Evolutionary conservation across 352 stramenopile genomes (phyloP), one percentile per base, ranked within the genome.

Genomic region (Phytophthora uliginosa): DNA sequence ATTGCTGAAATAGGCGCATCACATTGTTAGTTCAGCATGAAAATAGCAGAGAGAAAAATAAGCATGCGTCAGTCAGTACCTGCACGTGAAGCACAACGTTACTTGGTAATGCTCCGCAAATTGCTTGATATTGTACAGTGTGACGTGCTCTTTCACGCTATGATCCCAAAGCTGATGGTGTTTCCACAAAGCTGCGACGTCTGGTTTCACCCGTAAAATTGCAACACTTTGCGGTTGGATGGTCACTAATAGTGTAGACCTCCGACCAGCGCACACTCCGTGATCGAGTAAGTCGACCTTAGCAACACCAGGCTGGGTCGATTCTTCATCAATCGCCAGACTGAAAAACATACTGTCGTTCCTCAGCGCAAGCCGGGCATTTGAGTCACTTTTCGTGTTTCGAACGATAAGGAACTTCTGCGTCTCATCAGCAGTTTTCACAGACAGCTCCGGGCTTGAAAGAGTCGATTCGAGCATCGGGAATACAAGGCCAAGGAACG

Each of bases 71-170:
- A 51, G 26, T 31, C 3, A 66, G 28, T 85, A 95, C 88, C 86
- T 95, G 85, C 85, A 93, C 1, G 90, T 95, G 69, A 97, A 97
- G 76, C 88, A 95, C 52, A 95, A 58, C 15, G 89, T 92, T 22
- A 95, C 86, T 68, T 97, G 90, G 61, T 95, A 95, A 62, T 97
- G 90, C 69, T 97, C 90, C 2, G 90, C 90, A 52, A 97, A 95
- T 68, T 97, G 90, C 69, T 93, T 94, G 71, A 95, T 95, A 76
- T 97, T 97, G 82, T 97, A 97, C 66, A 97, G 71, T 28, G 90
- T 93, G 65, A 95, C 87, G 40, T 97, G 90, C 61, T 97, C 88
- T 63, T 95, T 97, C 50, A 97, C 86, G 55, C 83, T 95, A 71
- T 95, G 89, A 24, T 97, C 88, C 90, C 90, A 97, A 45, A 94